Evolutionary conservation across 805 yeast genomes (phyloP).

Genomic region (Blastobotrys muscicola): DNA sequence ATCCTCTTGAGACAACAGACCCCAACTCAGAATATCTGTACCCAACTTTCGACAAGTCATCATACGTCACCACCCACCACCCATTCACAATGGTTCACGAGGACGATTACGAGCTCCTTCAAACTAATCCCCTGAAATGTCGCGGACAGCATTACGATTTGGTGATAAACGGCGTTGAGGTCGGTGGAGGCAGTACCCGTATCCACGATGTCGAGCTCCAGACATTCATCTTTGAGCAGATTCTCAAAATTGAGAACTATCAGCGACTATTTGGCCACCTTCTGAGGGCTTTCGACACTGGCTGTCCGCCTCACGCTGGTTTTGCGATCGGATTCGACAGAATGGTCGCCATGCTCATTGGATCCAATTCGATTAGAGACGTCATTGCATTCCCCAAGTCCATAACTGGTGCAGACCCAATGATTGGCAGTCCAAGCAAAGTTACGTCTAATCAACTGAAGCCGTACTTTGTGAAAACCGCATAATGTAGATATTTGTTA

Average conservation of each 20-base stretch:
- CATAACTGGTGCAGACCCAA: constrained; percentile 76
- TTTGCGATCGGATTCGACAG: constrained; percentile 93
- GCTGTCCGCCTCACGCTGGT: constrained; percentile 99
- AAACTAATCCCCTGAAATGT: constrained; percentile 47
- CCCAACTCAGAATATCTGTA: constrained; percentile 29
- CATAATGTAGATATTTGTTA: neutral
- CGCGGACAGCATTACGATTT: constrained; percentile 91
- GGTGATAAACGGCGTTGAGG: constrained; percentile 87
- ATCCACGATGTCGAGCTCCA: constrained; percentile 81
- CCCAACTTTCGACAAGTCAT: constrained; percentile 48
- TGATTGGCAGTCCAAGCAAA: constrained; percentile 74
- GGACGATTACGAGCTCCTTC: constrained; percentile 53
- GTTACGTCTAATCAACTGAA: constrained; percentile 44
- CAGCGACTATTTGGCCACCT: constrained; percentile 75
- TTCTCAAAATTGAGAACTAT: constrained; percentile 51
- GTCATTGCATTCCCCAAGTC: constrained; percentile 96
- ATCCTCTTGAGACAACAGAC: constrained; percentile 46
- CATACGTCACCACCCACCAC: constrained; percentile 75
- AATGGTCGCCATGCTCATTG: constrained; percentile 82
- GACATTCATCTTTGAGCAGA: constrained; percentile 53
- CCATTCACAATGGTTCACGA: constrained; percentile 90
- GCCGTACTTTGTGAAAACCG: constrained; percentile 40
- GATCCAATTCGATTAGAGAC: constrained; percentile 69
- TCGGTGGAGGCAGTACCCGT: constrained; percentile 97
- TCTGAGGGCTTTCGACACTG: constrained; percentile 68